Conservation (phyloP, 345 rosid species). For the Citrus glauca region DNA sequence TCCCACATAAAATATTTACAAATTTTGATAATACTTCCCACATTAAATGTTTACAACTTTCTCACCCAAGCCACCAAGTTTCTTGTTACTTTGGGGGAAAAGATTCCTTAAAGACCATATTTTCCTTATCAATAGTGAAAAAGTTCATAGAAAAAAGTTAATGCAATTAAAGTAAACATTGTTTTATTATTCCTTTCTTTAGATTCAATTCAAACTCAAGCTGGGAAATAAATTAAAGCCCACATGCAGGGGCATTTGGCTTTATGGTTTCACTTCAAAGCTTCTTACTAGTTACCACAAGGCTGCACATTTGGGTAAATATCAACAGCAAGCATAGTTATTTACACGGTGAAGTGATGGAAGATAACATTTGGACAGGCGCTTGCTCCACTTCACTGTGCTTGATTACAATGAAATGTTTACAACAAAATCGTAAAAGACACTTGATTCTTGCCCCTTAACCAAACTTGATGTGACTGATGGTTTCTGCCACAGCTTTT, state of each 20-base stretch:
- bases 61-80: constrained; percentile 7
- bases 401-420: background rate
- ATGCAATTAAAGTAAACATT: constrained; percentile 6
- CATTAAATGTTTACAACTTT: background rate
- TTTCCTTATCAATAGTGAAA: background rate
- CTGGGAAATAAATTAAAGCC: background rate
- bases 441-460: background rate
- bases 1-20: background rate
- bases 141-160: constrained; percentile 4
- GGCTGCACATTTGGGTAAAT: background rate
- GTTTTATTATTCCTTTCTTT: constrained; percentile 21
- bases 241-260: background rate
- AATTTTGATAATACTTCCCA: background rate
- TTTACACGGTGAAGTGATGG: background rate
- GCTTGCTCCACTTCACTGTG: background rate
- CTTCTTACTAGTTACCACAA: no score
- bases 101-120: background rate
- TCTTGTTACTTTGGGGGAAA: constrained; percentile 10
- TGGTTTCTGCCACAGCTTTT: background rate
- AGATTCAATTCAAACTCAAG: constrained; percentile 2
- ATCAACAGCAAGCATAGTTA: background rate
- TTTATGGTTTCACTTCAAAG: background rate
- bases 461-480: background rate
- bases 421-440: background rate
- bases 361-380: background rate